Percentiles rank a stretch among this genome's conserved stretches.
phyloP scores from a whole-genome alignment of 2,329 filamentous ascomycete species.

The Aspergillus neoniger region DNA sequence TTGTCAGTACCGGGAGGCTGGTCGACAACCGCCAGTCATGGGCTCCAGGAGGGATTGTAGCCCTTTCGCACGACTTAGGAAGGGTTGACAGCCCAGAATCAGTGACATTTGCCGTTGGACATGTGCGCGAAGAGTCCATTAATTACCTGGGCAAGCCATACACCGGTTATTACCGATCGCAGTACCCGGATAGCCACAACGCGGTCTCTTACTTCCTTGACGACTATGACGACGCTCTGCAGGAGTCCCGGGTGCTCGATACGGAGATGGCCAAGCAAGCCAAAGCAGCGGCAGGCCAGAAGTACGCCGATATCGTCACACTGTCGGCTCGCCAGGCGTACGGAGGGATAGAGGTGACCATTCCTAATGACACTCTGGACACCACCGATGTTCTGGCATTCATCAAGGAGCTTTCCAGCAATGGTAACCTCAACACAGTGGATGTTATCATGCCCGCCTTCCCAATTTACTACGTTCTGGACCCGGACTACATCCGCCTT shows the following conservation, averaged over 20 bases:
- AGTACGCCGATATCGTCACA: conserved; percentile 47
- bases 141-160: conserved; percentile 45
- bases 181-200: conserved; percentile 34
- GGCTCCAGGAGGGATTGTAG: conserved; percentile 34
- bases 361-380: conserved; percentile 37
- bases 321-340: conserved; percentile 46
- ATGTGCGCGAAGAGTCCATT: conserved; percentile 43
- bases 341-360: conserved; percentile 44
- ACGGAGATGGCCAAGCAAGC: conserved; percentile 31
- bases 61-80: conserved; percentile 45
- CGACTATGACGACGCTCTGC: conserved; percentile 41
- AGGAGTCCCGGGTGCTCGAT: conserved; percentile 39
- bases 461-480: conserved; percentile 46
- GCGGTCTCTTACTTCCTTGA: conserved; percentile 44
- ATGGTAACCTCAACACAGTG: conserved; percentile 48
- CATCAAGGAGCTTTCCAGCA: conserved; percentile 48
- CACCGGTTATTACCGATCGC: conserved; percentile 44
- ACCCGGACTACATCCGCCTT: conserved; percentile 47
- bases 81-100: conserved; percentile 26
- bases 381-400: conserved; percentile 39
- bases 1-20: conserved; percentile 35
- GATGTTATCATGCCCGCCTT: conserved; percentile 48
- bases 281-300: conserved; percentile 35
- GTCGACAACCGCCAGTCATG: conserved; percentile 27
- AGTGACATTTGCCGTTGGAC: conserved; percentile 46